phyloP scores from a whole-genome alignment of 225 moss, liverwort and hornwort genomes.

The Polytrichum formosum region DNA sequence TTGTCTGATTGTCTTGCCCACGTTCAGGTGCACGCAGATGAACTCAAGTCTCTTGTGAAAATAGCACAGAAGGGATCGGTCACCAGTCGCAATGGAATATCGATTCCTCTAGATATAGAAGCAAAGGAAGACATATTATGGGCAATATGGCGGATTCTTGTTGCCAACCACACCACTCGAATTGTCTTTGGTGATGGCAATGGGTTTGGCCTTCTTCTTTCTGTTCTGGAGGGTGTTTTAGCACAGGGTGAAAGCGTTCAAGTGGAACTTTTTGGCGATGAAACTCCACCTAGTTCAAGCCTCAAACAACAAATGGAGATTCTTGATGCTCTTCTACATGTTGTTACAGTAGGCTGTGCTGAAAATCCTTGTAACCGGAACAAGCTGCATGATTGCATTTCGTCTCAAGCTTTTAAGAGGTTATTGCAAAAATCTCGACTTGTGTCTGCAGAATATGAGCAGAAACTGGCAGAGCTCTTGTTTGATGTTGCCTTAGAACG shows the following conservation, averaged over 20 bases:
- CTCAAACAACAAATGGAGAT: constrained; percentile 45
- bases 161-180: constrained; percentile 48
- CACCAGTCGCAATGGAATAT: constrained; percentile 43
- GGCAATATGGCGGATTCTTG: constrained; percentile 78
- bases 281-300: constrained; percentile 14
- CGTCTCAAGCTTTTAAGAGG: constrained; percentile 66
- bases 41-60: constrained; percentile 66
- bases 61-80: constrained; percentile 55
- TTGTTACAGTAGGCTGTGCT: constrained; percentile 60
- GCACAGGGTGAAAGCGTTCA: constrained; percentile 19
- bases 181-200: constrained; percentile 72
- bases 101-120: constrained; percentile 43
- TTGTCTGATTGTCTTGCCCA: neutral
- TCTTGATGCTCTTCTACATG: constrained; percentile 79
- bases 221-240: constrained; percentile 66
- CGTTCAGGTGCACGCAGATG: constrained; percentile 70
- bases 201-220: constrained; percentile 68
- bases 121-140: constrained; percentile 73
- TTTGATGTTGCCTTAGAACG: constrained; percentile 76
- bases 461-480: constrained; percentile 54
- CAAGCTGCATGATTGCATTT: constrained; percentile 70
- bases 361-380: constrained; percentile 64
- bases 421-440: constrained; percentile 53
- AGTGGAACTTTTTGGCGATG: constrained; percentile 22
- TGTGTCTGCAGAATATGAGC: constrained; percentile 63